These are phyloP conservation scores for Petunia hybrid DNA, from an alignment of 305 asterid species.

Conservation along the genomic window DNA sequence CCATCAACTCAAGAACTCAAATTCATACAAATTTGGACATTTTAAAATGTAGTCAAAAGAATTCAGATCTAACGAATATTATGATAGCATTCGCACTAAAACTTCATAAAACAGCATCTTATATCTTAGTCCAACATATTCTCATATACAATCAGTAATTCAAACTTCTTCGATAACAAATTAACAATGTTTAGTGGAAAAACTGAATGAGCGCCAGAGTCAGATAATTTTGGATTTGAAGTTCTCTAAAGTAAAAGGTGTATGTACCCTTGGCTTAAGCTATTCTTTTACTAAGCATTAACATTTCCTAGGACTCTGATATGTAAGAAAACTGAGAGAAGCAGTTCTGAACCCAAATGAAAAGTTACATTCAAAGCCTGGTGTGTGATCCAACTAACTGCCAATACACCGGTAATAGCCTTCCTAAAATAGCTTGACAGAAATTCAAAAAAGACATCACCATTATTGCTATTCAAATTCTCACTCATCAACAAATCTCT, in stretches of 20 bases:
- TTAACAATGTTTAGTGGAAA: no score
- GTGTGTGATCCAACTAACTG: background rate
- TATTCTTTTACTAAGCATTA: background rate
- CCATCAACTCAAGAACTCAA: slow-evolving; percentile 4
- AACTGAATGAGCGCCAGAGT: slow-evolving; percentile 1
- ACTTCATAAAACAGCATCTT: background rate
- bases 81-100: background rate
- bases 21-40: background rate
- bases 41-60: background rate
- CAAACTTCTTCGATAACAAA: no score
- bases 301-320: background rate
- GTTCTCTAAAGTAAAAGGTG: background rate
- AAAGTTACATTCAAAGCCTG: background rate
- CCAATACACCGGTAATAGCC: background rate
- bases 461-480: background rate
- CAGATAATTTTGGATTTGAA: background rate
- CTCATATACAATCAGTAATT: background rate
- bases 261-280: background rate
- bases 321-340: slow-evolving; percentile 12
- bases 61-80: slow-evolving; percentile 9
- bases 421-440: background rate
- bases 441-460: background rate
- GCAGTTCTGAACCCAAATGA: background rate
- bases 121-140: background rate
- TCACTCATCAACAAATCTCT: background rate